These are phyloP conservation scores for Pluteus cervinus DNA, from an alignment of 768 basidiomycete species.

Conservation along the genomic window DNA sequence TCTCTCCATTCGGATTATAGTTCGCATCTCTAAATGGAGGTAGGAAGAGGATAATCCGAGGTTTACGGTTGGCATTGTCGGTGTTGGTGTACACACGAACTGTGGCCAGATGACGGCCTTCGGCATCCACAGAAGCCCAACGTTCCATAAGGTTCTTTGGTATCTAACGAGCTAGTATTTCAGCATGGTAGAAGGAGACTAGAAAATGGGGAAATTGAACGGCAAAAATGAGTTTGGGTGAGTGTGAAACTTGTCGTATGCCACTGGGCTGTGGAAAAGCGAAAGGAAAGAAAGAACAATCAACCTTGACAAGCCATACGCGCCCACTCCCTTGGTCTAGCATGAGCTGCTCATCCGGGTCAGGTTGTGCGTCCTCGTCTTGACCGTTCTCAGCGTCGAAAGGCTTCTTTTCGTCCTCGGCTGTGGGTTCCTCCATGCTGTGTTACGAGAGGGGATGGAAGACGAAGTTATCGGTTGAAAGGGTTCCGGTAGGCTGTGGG, in stretches of 20 bases:
- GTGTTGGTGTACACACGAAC: slow-evolving; percentile 70
- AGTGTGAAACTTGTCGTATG: too few relatives aligned
- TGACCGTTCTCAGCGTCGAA: slow-evolving; percentile 49
- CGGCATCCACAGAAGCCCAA: slow-evolving; percentile 72
- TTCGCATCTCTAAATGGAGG: slow-evolving; percentile 50
- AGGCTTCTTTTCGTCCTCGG: slow-evolving; percentile 72
- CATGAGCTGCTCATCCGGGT: slow-evolving; percentile 81
- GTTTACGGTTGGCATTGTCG: slow-evolving; percentile 38
- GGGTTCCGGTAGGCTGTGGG: too few relatives aligned
- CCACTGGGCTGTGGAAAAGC: background rate
- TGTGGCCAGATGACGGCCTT: slow-evolving; percentile 77
- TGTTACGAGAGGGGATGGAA: too few relatives aligned
- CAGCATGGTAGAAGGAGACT: background rate
- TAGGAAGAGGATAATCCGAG: slow-evolving; percentile 61
- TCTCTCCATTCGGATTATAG: slow-evolving; percentile 12
- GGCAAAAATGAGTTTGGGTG: too few relatives aligned
- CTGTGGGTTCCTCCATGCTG: too few relatives aligned
- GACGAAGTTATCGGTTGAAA: too few relatives aligned
- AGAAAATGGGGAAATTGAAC: slow-evolving; percentile 3
- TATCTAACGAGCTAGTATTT: slow-evolving; percentile 40
- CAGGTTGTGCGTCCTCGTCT: slow-evolving; percentile 64
- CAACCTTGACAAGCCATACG: slow-evolving; percentile 84
- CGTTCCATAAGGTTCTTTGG: slow-evolving; percentile 83
- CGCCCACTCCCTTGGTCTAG: slow-evolving; percentile 66
- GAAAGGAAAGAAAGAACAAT: slow-evolving; percentile 10